A percentile compares a stretch with the other conserved stretches of the same genome.
Conservation (phyloP, 257 asterid species). For the Coffea canephora region DNA sequence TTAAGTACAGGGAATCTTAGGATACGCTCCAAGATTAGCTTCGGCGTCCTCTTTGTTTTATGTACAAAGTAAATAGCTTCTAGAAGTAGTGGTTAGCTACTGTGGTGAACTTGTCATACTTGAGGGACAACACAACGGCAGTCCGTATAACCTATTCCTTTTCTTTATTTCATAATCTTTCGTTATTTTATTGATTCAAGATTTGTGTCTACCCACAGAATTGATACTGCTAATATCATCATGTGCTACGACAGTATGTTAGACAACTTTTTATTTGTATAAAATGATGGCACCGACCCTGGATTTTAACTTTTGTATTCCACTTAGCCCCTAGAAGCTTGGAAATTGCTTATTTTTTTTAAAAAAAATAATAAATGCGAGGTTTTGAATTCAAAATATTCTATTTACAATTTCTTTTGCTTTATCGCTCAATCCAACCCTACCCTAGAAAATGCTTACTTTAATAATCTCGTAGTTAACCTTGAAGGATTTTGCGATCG, state of each 20-base stretch:
- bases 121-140: background rate
- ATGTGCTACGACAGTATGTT: no score
- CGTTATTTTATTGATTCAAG: background rate
- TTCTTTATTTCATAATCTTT: background rate
- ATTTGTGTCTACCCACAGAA: slow-evolving; percentile 13
- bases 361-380: no score
- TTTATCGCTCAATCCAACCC: no score
- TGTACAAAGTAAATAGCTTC: slow-evolving; percentile 4
- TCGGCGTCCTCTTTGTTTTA: background rate
- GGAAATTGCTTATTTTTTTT: background rate
- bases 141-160: background rate
- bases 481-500: no score
- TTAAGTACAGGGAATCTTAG: background rate
- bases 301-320: background rate
- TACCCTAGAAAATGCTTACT: no score
- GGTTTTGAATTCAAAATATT: no score
- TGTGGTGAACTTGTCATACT: background rate
- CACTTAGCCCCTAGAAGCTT: background rate
- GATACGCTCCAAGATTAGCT: background rate
- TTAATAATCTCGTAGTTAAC: no score
- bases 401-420: no score
- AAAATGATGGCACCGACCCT: background rate
- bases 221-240: background rate
- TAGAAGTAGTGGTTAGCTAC: slow-evolving; percentile 12
- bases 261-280: background rate